These are phyloP conservation scores for Barnettozyma salicaria DNA, from an alignment of 805 yeast genomes.

Conservation along the genomic window DNA sequence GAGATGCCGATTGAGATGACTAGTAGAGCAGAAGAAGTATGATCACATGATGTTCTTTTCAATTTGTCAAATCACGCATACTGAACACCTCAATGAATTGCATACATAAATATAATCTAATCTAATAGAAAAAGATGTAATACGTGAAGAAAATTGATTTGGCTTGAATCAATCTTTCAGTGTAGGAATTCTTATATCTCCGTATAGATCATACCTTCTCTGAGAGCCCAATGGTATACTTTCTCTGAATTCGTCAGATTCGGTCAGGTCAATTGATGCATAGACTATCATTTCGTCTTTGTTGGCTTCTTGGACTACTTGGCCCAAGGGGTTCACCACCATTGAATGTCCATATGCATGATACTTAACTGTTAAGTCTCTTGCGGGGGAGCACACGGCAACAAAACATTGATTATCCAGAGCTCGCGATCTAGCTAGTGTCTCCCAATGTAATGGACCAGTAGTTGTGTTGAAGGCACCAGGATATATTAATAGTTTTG, in stretches of 20 bases:
- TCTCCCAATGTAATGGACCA: slow-evolving; percentile 80
- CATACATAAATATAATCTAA: no score
- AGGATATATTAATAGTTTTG: slow-evolving; percentile 74
- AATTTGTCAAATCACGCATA: no score
- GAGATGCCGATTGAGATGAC: slow-evolving; percentile 21
- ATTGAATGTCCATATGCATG: slow-evolving; percentile 65
- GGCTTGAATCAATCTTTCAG: slow-evolving; percentile 8
- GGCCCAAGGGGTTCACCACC: slow-evolving; percentile 59
- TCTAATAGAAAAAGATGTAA: not conserved
- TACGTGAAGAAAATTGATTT: slow-evolving; percentile 12
- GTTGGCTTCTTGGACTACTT: slow-evolving; percentile 62
- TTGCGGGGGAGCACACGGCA: slow-evolving; percentile 81
- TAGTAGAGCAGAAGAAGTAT: slow-evolving; percentile 12
- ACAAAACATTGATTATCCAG: slow-evolving; percentile 71
- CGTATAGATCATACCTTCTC: slow-evolving; percentile 54
- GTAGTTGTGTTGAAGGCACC: slow-evolving; percentile 83
- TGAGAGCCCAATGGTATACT: slow-evolving; percentile 64
- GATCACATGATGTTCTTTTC: no score
- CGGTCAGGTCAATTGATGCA: slow-evolving; percentile 58
- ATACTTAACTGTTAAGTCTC: slow-evolving; percentile 57
- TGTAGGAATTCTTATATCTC: slow-evolving; percentile 29
- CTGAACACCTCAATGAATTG: no score
- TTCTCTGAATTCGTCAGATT: slow-evolving; percentile 46
- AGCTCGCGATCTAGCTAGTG: slow-evolving; percentile 66
- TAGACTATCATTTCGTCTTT: slow-evolving; percentile 66